Base-by-base conservation (phyloP, 208 protist genomes). In the Acanthamoeba polyphaga region DNA sequence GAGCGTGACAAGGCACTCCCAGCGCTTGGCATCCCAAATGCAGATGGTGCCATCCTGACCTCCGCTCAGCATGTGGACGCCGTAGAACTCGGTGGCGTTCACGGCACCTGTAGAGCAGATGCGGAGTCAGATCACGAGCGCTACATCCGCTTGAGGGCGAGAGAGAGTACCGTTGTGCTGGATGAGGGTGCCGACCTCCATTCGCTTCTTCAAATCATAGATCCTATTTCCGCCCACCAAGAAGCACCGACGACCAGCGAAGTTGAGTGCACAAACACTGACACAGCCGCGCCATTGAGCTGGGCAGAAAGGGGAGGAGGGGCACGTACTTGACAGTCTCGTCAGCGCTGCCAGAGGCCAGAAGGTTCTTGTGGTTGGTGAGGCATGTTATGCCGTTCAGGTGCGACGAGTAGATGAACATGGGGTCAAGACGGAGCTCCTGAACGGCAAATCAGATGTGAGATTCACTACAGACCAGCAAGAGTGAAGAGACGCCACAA, bases 361-460 rank as follows among this genome's bases (percentile, higher is more conserved):
- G 82, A 19, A 90, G 82, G 29, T 90, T 32, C 34, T 90, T 90
- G 82, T 90, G 58, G 55, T 13, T 70, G 55, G 82, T 49, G 53
- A 90, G 58, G 58, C 32, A 60, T 3, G 53, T 24, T 9, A 90
- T 68, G 53, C 53, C 49, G 55, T 90, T 90, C 32, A 90, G 24
- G 53, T 90, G 82, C n/a, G 82, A 90, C 3, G 82, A 90, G 22
- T 90, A 90, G 51, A 90, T 90, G 55, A 90, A 90, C 53, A 68
- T 64, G 17, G 82, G 82, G 19, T 70, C 82, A 1, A 90, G 55
- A 2, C 82, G 82, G 46, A 70, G 58, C 82, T 90, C 58, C 58
- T 68, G 51, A 2, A 70, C 2, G 10, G 53, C 49, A 9, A 22
- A 60, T 13, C 78, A 29, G 17, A 2, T 53, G 3, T 58, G 1